Percentiles rank a stretch among this genome's conserved stretches.
Evolutionary conservation across 2,329 filamentous ascomycete species (phyloP).

Genomic region (Hirsutella rhossiliensis): DNA sequence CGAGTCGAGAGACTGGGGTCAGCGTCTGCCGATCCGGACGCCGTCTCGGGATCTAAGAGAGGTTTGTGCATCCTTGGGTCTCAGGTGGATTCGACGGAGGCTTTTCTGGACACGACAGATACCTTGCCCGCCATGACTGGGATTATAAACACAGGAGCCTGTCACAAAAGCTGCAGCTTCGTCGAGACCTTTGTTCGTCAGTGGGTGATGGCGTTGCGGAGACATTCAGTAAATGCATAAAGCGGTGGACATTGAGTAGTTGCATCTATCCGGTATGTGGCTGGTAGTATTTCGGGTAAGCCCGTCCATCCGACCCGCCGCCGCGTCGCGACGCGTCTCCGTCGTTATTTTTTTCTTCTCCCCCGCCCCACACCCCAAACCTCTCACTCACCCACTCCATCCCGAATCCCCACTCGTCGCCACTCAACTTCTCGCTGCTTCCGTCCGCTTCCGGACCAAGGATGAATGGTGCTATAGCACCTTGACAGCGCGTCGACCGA

Average conservation of each 20-base stretch:
- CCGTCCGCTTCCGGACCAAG: not conserved
- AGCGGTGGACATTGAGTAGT: not conserved
- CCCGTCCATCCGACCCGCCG: not conserved
- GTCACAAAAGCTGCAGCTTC: too few relatives aligned
- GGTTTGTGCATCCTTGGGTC: too few relatives aligned
- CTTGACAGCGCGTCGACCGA: too few relatives aligned
- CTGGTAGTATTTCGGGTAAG: not conserved
- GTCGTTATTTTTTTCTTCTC: constrained; percentile 9
- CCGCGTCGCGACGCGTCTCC: constrained; percentile 18
- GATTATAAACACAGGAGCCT: too few relatives aligned
- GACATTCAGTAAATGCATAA: not conserved
- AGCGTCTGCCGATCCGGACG: too few relatives aligned
- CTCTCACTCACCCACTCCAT: not conserved
- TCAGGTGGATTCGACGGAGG: too few relatives aligned
- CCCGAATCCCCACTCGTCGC: not conserved
- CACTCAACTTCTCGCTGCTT: not conserved
- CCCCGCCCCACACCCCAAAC: constrained; percentile 5
- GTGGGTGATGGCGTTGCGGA: not conserved
- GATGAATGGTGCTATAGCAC: too few relatives aligned
- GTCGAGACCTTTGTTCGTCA: not conserved
- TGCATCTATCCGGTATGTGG: not conserved
- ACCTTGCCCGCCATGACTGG: too few relatives aligned
- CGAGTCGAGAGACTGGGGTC: too few relatives aligned
- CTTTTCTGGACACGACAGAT: too few relatives aligned
- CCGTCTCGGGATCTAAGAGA: not conserved